Conservation (phyloP, 352 stramenopile species). For the Phytopythium litorale region DNA sequence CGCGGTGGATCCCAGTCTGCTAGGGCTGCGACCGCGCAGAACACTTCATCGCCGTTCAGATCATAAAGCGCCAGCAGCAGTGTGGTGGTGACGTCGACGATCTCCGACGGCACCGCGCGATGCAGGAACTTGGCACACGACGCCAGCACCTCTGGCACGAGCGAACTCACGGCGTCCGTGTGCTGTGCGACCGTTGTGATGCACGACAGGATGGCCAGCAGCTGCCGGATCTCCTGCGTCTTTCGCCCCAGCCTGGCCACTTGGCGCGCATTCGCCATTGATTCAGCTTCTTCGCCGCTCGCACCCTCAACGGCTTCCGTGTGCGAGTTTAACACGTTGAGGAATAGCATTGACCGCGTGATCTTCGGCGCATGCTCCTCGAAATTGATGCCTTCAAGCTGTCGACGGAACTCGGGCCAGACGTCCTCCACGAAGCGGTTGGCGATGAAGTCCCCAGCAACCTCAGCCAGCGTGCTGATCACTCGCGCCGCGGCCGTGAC, state of each 20-base stretch:
- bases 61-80: conserved; percentile 41
- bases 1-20: conserved; percentile 46
- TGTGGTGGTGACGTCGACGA: conserved; percentile 32
- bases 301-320: neutral
- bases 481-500: conserved; percentile 48
- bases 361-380: conserved; percentile 30
- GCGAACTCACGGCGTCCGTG: conserved; percentile 37
- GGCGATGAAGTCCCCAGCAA: conserved; percentile 74
- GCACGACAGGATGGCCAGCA: conserved; percentile 57
- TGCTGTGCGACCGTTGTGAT: conserved; percentile 41
- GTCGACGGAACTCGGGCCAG: conserved; percentile 53
- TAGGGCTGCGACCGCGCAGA: conserved; percentile 47
- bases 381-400: conserved; percentile 39
- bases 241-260: conserved; percentile 15
- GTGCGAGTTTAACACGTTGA: conserved; percentile 14
- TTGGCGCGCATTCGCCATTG: neutral
- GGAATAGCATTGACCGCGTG: conserved; percentile 64
- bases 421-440: conserved; percentile 76
- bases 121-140: conserved; percentile 48
- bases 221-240: conserved; percentile 51
- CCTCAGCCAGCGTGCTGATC: conserved; percentile 42
- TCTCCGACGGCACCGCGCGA: conserved; percentile 19
- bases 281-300: neutral
- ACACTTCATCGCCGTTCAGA: conserved; percentile 75
- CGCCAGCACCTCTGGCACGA: conserved; percentile 56